phyloP scores from a whole-genome alignment of 2,329 filamentous ascomycete genomes.

The Fonsecaea monophora region DNA sequence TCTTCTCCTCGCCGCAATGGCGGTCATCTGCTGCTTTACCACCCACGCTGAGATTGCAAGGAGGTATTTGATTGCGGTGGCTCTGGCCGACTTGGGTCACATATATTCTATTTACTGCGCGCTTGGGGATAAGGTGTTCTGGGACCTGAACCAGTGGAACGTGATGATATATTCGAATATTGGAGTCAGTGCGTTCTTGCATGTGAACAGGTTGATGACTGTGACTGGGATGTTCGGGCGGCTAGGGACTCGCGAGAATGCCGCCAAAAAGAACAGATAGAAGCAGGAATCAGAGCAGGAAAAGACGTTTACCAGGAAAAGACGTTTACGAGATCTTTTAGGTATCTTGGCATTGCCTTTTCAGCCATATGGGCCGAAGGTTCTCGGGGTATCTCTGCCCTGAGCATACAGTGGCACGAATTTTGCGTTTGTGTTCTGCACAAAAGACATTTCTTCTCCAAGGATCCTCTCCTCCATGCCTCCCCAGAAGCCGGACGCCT shows the following conservation, averaged over 20 bases:
- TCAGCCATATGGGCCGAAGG: not conserved
- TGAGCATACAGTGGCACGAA: not conserved
- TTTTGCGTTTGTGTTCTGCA: not conserved
- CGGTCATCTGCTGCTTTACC: conserved; percentile 68
- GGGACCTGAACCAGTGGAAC: conserved; percentile 68
- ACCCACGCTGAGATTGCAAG: conserved; percentile 70
- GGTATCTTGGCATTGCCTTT: not conserved
- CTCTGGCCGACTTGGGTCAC: conserved; percentile 71
- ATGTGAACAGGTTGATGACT: conserved; percentile 63
- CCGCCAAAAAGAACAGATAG: conserved; percentile 22
- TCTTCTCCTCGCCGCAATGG: conserved; percentile 69
- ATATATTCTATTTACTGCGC: conserved; percentile 66
- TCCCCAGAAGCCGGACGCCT: not conserved
- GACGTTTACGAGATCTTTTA: conserved; percentile 19
- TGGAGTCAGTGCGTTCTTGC: conserved; percentile 67
- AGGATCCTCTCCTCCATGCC: not conserved
- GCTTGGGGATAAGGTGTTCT: conserved; percentile 62
- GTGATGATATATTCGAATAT: conserved; percentile 76
- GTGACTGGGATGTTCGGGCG: conserved; percentile 66
- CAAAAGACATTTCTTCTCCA: not conserved
- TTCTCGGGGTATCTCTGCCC: not conserved
- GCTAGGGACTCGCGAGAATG: conserved; percentile 31
- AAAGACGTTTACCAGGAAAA: not conserved
- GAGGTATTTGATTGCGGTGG: conserved; percentile 70
- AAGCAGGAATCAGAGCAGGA: conserved; percentile 1